These are phyloP conservation scores for Ophiobolus disseminans DNA, from an alignment of 2,329 filamentous ascomycete genomes.

Conservation along the genomic window DNA sequence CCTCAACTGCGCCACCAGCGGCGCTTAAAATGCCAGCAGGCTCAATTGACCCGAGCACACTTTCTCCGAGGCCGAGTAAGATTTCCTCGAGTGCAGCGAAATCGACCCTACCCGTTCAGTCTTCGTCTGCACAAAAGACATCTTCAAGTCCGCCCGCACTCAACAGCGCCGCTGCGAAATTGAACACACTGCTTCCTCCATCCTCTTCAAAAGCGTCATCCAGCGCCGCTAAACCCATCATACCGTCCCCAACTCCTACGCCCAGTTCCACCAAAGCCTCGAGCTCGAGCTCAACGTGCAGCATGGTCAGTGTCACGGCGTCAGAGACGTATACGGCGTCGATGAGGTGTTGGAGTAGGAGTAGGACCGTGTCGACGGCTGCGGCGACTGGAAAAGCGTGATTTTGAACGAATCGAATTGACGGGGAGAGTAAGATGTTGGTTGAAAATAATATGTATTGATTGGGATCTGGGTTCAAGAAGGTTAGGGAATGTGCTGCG, in stretches of 20 bases:
- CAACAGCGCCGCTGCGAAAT: background rate
- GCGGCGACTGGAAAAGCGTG: background rate
- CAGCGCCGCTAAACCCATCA: background rate
- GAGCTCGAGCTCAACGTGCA: background rate
- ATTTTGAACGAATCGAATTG: too few relatives aligned
- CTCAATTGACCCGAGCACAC: too few relatives aligned
- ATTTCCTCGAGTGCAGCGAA: background rate
- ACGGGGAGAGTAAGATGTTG: too few relatives aligned
- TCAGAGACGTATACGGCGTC: background rate
- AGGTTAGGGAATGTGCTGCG: too few relatives aligned
- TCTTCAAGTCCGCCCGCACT: background rate
- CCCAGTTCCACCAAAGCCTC: background rate
- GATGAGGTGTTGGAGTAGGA: background rate
- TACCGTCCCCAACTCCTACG: background rate
- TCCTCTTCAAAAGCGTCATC: background rate
- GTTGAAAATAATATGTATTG: too few relatives aligned
- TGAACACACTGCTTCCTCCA: background rate
- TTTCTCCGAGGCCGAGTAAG: too few relatives aligned
- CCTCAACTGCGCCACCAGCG: too few relatives aligned
- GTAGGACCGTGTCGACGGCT: background rate
- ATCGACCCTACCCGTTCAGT: background rate
- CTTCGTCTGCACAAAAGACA: too few relatives aligned
- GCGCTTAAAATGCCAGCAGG: too few relatives aligned
- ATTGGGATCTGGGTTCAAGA: too few relatives aligned
- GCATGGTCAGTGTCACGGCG: background rate